These are phyloP conservation scores for Zymoseptoria brevis DNA, from an alignment of 2,329 filamentous ascomycete species.

Conservation along the genomic window DNA sequence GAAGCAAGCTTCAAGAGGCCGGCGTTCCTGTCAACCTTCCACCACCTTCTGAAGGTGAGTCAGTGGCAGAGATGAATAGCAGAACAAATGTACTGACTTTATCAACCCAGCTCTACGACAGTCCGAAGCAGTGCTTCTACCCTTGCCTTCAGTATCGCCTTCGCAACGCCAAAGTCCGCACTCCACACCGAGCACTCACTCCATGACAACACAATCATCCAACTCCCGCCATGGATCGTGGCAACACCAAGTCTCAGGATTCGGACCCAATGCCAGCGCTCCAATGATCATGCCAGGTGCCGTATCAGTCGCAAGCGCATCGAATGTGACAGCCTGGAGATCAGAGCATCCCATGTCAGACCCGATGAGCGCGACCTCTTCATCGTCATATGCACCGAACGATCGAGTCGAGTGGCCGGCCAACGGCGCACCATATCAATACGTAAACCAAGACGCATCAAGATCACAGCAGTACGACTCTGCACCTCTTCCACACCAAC, in stretches of 20 bases:
- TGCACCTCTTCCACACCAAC: constrained; percentile 13
- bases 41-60: constrained; percentile 12
- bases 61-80: background rate
- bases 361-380: constrained; percentile 9
- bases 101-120: constrained; percentile 12
- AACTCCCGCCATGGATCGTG: constrained; percentile 23
- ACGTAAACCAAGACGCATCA: constrained; percentile 17
- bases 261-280: constrained; percentile 10
- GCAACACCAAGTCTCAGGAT: constrained; percentile 17
- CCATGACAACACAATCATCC: constrained; percentile 18
- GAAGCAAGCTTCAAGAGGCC: constrained; percentile 41
- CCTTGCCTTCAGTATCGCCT: constrained; percentile 20
- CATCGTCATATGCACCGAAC: constrained; percentile 11
- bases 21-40: constrained; percentile 25
- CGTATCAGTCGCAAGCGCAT: constrained; percentile 11
- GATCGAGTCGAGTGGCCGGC: constrained; percentile 19
- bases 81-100: constrained; percentile 2
- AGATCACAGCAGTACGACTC: constrained; percentile 19
- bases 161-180: constrained; percentile 21
- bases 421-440: constrained; percentile 18
- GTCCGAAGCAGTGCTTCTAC: constrained; percentile 15
- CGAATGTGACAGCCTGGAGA: constrained; percentile 22
- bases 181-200: constrained; percentile 22
- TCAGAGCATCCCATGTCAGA: constrained; percentile 16
- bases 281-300: constrained; percentile 13